Evolutionary conservation across 129 eudicot species (phyloP), one percentile per base, ranked within the genome.

Genomic region (Saussurea involucrata): DNA sequence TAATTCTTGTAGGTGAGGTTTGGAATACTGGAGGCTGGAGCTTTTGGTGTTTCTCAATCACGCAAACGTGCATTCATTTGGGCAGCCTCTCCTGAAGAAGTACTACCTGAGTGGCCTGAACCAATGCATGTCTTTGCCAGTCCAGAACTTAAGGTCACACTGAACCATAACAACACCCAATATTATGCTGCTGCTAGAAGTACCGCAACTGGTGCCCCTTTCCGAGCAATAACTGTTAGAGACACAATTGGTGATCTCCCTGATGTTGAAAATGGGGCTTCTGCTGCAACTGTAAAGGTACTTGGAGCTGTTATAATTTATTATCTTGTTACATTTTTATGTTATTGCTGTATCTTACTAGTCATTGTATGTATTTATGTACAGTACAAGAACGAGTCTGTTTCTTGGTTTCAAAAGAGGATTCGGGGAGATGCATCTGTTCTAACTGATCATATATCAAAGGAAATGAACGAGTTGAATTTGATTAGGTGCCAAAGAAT

Each of bases 101-200:
- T 70, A 29, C 83, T 89, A 22, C 95, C 91, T 0, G 95, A 89
- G 60, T 89, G 95, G 95, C 91, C 89, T 2, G 95, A 89, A 66
- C 95, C 91, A 13, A 89, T 89, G 95, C 91, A 89, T 75, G 95
- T 87, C 24, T 89, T 89, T 84, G 85, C 89, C 37, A 84, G 86
- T 27, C 85, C 89, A 5, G 83, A 89, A 78, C 88, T 89, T 25
- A 85, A 70, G 65, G 74, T 89, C 32, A 66, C 79, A 33, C 63
- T 86, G 64, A 71, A 80, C 7, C 53, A 58, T 21, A 64, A 75
- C 44, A 46, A 11, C 57, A 63, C 58, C 6, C 89, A 82, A 49
- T 89, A 84, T 17, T 46, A 15, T 72, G 88, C 86, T 80, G 95
- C 95, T 55, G 95, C 76, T 20, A 63, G 88, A 69, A 88, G 90